Base-by-base conservation (phyloP, 1,284 basidiomycete species). In the Ceratobasidium sp. region DNA sequence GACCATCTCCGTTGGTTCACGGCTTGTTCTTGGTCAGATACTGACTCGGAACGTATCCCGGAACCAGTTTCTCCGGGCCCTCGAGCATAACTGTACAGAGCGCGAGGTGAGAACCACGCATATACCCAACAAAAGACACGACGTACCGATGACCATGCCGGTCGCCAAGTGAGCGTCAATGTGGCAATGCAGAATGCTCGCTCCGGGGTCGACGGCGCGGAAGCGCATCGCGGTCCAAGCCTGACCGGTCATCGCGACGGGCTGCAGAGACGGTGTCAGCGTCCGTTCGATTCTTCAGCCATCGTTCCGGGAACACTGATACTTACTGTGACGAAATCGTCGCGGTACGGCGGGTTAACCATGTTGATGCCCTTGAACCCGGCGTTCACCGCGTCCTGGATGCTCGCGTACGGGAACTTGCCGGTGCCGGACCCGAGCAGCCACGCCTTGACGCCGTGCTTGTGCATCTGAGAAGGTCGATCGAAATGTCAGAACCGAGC, bases 391-490 rank as follows among this genome's bases (percentile, higher is more conserved):
- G 71, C 71, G 28, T 72, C 71, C 30, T 62, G 34, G 46, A 72
- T 34, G 1, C 59, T 48, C 3, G 71, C 59, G 16, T 53, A 60
- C 23, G 71, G 71, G 71, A 72, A 72, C 4, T 30, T 23, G 14
- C 71, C 71, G 30, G 34, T 32, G 5, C 71, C 71, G 18, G 71
- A 62, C 10, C 71, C 71, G 34, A 72, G 71, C 48, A 62, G 41
- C 48, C 48, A 64, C 18, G 59, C 71, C 52, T 72, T 72, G n/a
- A 60, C 36, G 14, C 60, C 60, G 36, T 72, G 71, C 71, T 72
- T 72, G 50, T 72, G 71, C 59, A 72, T 72, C 39, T 55, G 28
- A 3, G 32, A 59, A 4, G n/a, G n/a, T 3, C 3, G 36, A 39
- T 39, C 6, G 36, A n/a, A 21, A 64, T 26, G 5, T 30, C 41